Evolutionary conservation across 2,329 filamentous ascomycete genomes (phyloP).

Genomic region (Byssothecium circinans): DNA sequence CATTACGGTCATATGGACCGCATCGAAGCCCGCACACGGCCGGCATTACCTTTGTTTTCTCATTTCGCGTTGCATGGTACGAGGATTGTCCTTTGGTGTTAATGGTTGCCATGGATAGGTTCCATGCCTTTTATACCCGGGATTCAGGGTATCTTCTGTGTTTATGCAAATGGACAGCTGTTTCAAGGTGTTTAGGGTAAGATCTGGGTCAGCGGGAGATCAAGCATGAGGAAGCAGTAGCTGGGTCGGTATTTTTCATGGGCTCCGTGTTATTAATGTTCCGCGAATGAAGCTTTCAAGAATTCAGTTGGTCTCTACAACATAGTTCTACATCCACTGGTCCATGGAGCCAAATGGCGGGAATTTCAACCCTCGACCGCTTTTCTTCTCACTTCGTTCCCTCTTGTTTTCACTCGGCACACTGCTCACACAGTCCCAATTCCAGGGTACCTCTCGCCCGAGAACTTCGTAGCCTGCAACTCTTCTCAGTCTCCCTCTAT

Average conservation of each 20-base stretch:
- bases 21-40: background rate
- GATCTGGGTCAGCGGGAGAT: background rate
- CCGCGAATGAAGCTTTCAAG: background rate
- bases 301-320: background rate
- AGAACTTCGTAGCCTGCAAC: slow-evolving; percentile 38
- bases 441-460: slow-evolving; percentile 34
- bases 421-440: slow-evolving; percentile 40
- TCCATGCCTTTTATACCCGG: slow-evolving; percentile 10
- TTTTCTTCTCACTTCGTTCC: slow-evolving; percentile 10
- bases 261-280: background rate
- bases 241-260: background rate
- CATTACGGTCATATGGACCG: background rate
- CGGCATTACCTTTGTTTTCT: background rate
- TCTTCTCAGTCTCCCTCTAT: slow-evolving; percentile 21
- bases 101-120: slow-evolving; percentile 3
- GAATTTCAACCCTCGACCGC: slow-evolving; percentile 19
- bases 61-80: background rate
- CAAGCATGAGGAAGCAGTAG: background rate
- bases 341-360: slow-evolving; percentile 32
- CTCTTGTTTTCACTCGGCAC: slow-evolving; percentile 18
- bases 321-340: slow-evolving; percentile 23
- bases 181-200: background rate
- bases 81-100: slow-evolving; percentile 1
- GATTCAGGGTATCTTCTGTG: slow-evolving; percentile 9
- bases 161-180: slow-evolving; percentile 3